Conservation (phyloP, 192 early-diverging fungal species). For the Coemansia sp. region DNA sequence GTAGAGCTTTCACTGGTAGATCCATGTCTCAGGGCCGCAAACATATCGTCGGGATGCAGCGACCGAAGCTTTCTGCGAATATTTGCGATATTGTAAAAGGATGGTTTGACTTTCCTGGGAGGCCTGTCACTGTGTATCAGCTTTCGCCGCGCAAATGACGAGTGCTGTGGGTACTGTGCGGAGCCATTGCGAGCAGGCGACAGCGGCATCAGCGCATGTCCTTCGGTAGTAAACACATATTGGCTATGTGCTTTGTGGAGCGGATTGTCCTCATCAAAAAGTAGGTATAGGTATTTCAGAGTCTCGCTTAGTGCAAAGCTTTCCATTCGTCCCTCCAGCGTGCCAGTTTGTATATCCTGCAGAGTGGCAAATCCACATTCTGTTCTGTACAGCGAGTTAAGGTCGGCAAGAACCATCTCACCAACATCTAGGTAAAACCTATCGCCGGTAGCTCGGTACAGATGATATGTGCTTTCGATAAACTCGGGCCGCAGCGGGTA, state of each 20-base stretch:
- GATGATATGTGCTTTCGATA: slow-evolving; percentile 89
- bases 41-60: slow-evolving; percentile 21
- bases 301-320: slow-evolving; percentile 94
- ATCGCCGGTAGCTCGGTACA: slow-evolving; percentile 87
- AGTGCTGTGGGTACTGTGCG: slow-evolving; percentile 29
- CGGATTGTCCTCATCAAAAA: slow-evolving; percentile 79
- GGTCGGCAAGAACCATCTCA: slow-evolving; percentile 79
- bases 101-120: slow-evolving; percentile 17
- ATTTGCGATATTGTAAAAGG: slow-evolving; percentile 23
- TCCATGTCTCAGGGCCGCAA: slow-evolving; percentile 14
- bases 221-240: slow-evolving; percentile 87
- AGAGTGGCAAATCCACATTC: slow-evolving; percentile 82
- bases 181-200: slow-evolving; percentile 27
- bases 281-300: slow-evolving; percentile 94
- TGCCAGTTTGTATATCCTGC: slow-evolving; percentile 60
- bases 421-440: slow-evolving; percentile 90
- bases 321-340: slow-evolving; percentile 86
- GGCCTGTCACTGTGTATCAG: slow-evolving; percentile 26
- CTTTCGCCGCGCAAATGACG: slow-evolving; percentile 34
- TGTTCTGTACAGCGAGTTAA: slow-evolving; percentile 67
- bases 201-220: slow-evolving; percentile 39
- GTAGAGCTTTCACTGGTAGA: background rate
- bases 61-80: slow-evolving; percentile 23
- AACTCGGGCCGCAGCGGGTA: slow-evolving; percentile 95
- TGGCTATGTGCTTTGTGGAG: slow-evolving; percentile 71